Evolutionary conservation across 2,329 filamentous ascomycete species (phyloP).

Genomic region (Ceratocystis destructans): DNA sequence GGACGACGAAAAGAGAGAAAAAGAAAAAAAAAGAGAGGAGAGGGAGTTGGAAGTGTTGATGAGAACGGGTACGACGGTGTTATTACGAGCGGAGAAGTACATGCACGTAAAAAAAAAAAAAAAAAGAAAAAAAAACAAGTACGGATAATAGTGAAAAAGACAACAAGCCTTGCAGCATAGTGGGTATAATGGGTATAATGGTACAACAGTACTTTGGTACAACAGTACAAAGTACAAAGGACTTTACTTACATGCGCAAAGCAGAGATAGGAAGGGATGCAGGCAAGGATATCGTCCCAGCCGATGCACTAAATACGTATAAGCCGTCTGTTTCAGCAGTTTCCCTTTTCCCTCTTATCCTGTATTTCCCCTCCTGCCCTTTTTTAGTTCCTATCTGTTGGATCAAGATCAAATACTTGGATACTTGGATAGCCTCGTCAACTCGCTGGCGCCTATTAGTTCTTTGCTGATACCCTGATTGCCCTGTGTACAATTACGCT

Average conservation of each 20-base stretch:
- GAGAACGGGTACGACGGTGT: no score
- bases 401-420: background rate
- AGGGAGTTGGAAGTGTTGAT: background rate
- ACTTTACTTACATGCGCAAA: background rate
- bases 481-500: background rate
- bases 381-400: no score
- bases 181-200: background rate
- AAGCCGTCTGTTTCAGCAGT: slow-evolving; percentile 1
- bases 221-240: background rate
- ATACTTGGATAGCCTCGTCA: background rate
- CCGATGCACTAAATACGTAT: slow-evolving; percentile 5
- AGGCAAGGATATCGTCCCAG: background rate
- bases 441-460: background rate
- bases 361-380: no score
- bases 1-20: background rate
- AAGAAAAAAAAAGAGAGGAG: background rate
- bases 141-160: background rate
- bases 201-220: background rate
- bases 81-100: no score
- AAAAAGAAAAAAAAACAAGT: background rate
- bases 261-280: background rate
- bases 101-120: background rate
- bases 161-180: background rate
- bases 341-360: background rate
- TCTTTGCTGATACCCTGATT: background rate